Conservation (phyloP, 169 alveolate genomes). For the Plasmodium gaboni region DNA sequence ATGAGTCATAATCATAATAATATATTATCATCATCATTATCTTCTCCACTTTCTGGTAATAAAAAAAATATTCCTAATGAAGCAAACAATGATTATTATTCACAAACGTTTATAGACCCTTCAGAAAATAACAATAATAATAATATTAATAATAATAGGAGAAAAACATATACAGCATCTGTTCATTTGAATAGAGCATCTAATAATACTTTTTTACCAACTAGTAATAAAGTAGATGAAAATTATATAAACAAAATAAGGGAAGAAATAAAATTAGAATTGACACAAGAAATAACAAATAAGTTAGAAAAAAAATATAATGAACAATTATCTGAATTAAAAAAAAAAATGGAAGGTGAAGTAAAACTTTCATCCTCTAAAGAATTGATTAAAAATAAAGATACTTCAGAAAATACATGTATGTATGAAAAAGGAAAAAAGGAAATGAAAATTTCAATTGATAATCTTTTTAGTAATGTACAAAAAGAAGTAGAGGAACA, state of each 20-base stretch:
- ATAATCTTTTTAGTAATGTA: conserved; percentile 16
- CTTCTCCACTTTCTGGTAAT: neutral
- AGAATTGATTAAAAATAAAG: neutral
- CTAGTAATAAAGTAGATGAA: neutral
- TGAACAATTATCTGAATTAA: conserved; percentile 19
- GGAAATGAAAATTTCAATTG: conserved; percentile 17
- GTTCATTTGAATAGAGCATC: neutral
- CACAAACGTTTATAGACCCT: neutral
- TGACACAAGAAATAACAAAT: conserved; percentile 45
- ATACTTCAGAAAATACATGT: conserved; percentile 1
- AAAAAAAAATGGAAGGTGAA: neutral
- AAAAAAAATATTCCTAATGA: conserved; percentile 19
- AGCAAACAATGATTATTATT: conserved; percentile 7
- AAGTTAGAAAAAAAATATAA: conserved; percentile 59
- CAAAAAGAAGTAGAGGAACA: conserved; percentile 37
- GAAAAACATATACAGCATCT: neutral
- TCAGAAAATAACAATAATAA: neutral
- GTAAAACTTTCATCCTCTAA: too few relatives aligned
- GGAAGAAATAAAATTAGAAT: conserved; percentile 43
- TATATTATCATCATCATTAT: neutral
- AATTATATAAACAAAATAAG: conserved; percentile 14
- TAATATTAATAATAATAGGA: neutral
- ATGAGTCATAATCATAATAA: neutral
- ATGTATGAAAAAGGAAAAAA: neutral
- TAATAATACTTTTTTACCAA: neutral